Evolutionary conservation across 805 yeast genomes (phyloP), one percentile per base, ranked within the genome.

Genomic region (Candida sonorensis): DNA sequence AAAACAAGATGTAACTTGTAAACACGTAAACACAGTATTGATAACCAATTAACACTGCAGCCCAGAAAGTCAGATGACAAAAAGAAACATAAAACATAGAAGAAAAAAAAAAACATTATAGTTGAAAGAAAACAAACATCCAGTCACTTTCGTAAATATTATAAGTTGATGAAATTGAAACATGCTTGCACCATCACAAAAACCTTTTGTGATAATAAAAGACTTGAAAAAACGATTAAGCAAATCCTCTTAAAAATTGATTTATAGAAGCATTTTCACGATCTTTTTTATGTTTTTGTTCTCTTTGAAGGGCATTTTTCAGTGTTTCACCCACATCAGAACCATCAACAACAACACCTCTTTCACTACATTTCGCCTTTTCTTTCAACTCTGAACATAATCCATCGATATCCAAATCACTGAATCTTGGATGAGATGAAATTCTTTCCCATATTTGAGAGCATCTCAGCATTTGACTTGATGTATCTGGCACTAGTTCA

Each of bases 391-490:
- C 98, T 27, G 63, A 54, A 68, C 98, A 92, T 54, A 92, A 69
- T 2, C 95, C 94, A 53, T 90, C 97, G 43, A 92, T 88, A 57
- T 92, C 98, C 33, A 92, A 67, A 38, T 88, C 96, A 5, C 92
- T 77, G 57, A 88, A 92, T 53, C 81, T 76, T 21, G 98, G 97
- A 66, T 92, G 97, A 15, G 92, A 60, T 2, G 96, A 83, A 23
- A 92, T 81, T 51, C 97, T 72, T 57, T 90, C 97, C 98, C 98
- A 92, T 11, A 90, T 81, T 45, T 87, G 96, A 0, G 94, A 75
- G 58, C 98, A 92, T 50, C 75, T 76, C 59, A 82, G 60, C 45
- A 75, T 53, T 10, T 71, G 66, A 12, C 58, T 60, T 36, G 77
- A 81, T 7, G 75, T 81, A 4, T 81, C 72, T 5, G 94, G 94